phyloP scores from a whole-genome alignment of 495 filamentous ascomycete species.

The Niebla homalea region DNA sequence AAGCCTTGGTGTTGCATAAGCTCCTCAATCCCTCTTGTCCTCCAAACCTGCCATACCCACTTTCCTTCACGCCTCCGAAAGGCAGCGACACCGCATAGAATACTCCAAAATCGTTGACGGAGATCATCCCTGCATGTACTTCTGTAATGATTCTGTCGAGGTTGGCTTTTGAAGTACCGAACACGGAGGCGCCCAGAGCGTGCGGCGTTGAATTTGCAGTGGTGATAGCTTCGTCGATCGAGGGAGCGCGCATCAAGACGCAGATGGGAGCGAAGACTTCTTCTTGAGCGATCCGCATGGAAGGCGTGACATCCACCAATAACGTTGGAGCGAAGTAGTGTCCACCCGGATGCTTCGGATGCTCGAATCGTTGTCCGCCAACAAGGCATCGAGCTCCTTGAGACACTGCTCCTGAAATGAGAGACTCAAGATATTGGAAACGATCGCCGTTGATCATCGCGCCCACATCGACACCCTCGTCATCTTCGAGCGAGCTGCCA shows the following conservation, averaged over 20 bases:
- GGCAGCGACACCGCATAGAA: constrained; percentile 88
- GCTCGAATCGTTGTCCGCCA: constrained; percentile 59
- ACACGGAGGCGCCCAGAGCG: constrained; percentile 72
- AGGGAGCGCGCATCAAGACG: constrained; percentile 58
- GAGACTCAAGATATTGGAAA: constrained; percentile 54
- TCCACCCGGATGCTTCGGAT: constrained; percentile 58
- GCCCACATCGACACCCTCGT: constrained; percentile 75
- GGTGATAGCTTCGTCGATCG: constrained; percentile 45
- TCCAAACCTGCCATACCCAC: constrained; percentile 86
- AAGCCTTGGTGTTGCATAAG: constrained; percentile 72
- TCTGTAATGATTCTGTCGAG: constrained; percentile 48
- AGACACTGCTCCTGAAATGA: constrained; percentile 63
- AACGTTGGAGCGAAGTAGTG: constrained; percentile 90
- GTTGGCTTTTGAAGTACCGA: constrained; percentile 41
- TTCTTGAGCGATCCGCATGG: constrained; percentile 75
- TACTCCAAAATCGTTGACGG: constrained; percentile 85
- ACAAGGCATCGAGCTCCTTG: constrained; percentile 68
- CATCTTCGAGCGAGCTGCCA: constrained; percentile 47
- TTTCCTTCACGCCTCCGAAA: constrained; percentile 64
- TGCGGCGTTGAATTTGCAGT: constrained; percentile 68
- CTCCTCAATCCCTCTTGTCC: constrained; percentile 77
- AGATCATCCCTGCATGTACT: constrained; percentile 76
- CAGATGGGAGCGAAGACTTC: constrained; percentile 91
- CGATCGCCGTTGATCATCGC: constrained; percentile 70
- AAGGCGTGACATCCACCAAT: constrained; percentile 63